Evolutionary conservation across 2,329 filamentous ascomycete genomes (phyloP).

Genomic region (Talaromyces sp.): DNA sequence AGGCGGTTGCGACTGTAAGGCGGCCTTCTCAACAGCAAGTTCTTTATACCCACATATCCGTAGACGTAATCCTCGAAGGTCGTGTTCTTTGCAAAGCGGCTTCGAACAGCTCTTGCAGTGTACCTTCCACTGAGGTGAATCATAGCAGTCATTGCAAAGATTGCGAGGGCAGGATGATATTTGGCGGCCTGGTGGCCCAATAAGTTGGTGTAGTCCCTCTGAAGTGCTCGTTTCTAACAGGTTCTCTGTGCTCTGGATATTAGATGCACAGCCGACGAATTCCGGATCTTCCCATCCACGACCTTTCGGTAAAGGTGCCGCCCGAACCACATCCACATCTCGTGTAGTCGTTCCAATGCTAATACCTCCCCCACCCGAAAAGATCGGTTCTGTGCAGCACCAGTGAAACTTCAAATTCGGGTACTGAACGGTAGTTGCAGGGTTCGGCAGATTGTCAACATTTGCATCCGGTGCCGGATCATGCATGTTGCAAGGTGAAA

Average conservation of each 20-base stretch:
- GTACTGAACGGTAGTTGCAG: conserved; percentile 34
- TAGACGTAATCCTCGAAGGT: conserved; percentile 54
- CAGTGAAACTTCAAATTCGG: conserved; percentile 56
- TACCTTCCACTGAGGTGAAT: conserved; percentile 58
- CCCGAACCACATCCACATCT: conserved; percentile 55
- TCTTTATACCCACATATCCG: conserved; percentile 58
- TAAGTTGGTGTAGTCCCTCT: conserved; percentile 46
- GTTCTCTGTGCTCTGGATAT: conserved; percentile 38
- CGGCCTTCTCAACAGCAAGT: conserved; percentile 49
- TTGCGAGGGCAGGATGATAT: conserved; percentile 53
- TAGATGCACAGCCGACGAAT: conserved; percentile 43
- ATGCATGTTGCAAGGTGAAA: conserved; percentile 58
- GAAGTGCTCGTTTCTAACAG: conserved; percentile 39
- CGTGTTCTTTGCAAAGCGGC: conserved; percentile 58
- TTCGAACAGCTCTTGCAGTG: conserved; percentile 56
- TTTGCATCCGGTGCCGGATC: conserved; percentile 40
- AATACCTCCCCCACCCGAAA: conserved; percentile 58
- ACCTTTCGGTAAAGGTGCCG: conserved; percentile 54
- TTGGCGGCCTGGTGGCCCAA: conserved; percentile 46
- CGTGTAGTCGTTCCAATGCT: conserved; percentile 53
- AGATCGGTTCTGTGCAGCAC: conserved; percentile 59
- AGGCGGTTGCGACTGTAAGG: conserved; percentile 32
- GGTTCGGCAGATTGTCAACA: conserved; percentile 34
- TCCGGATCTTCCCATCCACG: conserved; percentile 57
- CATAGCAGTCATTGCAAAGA: conserved; percentile 56